phyloP scores from a whole-genome alignment of 2,329 filamentous ascomycete species.

The Colletotrichum nymphaeae region DNA sequence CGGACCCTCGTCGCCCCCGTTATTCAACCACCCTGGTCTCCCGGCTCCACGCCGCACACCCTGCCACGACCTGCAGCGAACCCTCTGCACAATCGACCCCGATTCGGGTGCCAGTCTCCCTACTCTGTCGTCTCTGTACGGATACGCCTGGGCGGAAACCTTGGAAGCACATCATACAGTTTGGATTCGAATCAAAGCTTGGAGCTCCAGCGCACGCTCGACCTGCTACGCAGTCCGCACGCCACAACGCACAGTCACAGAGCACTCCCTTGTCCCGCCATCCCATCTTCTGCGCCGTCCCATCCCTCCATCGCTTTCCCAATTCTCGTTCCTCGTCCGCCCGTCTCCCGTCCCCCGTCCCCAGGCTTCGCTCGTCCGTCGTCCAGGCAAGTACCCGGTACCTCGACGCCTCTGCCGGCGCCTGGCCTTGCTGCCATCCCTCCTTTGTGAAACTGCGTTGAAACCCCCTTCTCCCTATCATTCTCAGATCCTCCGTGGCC shows the following conservation, averaged over 20 bases:
- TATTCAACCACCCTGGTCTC: slow-evolving; percentile 25
- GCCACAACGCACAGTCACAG: no score
- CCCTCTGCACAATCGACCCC: neutral
- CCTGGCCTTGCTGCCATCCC: slow-evolving; percentile 21
- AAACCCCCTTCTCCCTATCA: slow-evolving; percentile 35
- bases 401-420: slow-evolving; percentile 8
- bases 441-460: slow-evolving; percentile 32
- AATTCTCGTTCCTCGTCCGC: slow-evolving; percentile 29
- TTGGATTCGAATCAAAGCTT: slow-evolving; percentile 28
- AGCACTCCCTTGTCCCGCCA: no score
- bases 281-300: slow-evolving; percentile 26
- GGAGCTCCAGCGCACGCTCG: slow-evolving; percentile 1
- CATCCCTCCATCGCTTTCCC: slow-evolving; percentile 19
- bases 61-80: slow-evolving; percentile 1
- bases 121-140: neutral
- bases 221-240: neutral
- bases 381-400: slow-evolving; percentile 30
- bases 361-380: slow-evolving; percentile 7
- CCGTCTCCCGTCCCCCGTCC: slow-evolving; percentile 18
- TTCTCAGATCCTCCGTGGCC: slow-evolving; percentile 25
- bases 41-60: slow-evolving; percentile 32
- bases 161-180: slow-evolving; percentile 25
- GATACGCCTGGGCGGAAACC: neutral
- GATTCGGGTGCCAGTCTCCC: neutral
- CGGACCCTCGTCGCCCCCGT: slow-evolving; percentile 18